phyloP scores from a whole-genome alignment of 2,329 filamentous ascomycete genomes.

The Ophiostoma montium region DNA sequence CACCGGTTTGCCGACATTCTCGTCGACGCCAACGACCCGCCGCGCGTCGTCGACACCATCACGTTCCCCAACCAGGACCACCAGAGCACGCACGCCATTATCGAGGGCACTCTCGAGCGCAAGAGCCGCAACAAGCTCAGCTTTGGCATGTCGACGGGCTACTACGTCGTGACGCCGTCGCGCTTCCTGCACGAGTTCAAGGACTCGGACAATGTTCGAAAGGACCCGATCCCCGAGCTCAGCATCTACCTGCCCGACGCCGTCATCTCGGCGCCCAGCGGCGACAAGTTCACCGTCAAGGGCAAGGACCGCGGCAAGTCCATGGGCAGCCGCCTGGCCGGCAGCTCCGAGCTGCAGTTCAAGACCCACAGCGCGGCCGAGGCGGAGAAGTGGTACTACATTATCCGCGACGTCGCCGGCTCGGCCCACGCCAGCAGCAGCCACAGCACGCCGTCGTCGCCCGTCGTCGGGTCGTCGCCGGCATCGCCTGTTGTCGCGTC shows the following conservation, averaged over 20 bases:
- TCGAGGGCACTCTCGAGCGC: constrained; percentile 79
- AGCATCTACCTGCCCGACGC: constrained; percentile 91
- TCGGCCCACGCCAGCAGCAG: constrained; percentile 25
- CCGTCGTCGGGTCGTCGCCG: constrained; percentile 16
- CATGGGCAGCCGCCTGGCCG: constrained; percentile 66
- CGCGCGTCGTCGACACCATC: constrained; percentile 60
- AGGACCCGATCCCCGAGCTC: constrained; percentile 70
- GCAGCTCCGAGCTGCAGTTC: constrained; percentile 69
- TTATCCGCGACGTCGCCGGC: constrained; percentile 50
- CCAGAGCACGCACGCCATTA: constrained; percentile 60
- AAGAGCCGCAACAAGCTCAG: constrained; percentile 77
- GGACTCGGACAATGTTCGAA: constrained; percentile 59
- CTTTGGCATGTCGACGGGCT: constrained; percentile 62
- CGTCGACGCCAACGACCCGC: constrained; percentile 61
- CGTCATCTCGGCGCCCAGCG: constrained; percentile 53
- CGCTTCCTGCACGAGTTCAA: constrained; percentile 95
- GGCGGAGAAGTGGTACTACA: constrained; percentile 71
- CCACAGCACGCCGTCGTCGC: constrained; percentile 20
- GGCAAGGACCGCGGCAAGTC: constrained; percentile 82
- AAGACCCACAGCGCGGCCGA: constrained; percentile 72
- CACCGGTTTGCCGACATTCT: constrained; percentile 56
- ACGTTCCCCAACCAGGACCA: constrained; percentile 85
- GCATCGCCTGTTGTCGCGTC: neutral
- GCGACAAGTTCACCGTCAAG: constrained; percentile 84
- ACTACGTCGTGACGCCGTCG: constrained; percentile 81